Evolutionary conservation across 139 green algal genomes (phyloP), one percentile per base, ranked within the genome.

Genomic region (Parachlorella kessleri): DNA sequence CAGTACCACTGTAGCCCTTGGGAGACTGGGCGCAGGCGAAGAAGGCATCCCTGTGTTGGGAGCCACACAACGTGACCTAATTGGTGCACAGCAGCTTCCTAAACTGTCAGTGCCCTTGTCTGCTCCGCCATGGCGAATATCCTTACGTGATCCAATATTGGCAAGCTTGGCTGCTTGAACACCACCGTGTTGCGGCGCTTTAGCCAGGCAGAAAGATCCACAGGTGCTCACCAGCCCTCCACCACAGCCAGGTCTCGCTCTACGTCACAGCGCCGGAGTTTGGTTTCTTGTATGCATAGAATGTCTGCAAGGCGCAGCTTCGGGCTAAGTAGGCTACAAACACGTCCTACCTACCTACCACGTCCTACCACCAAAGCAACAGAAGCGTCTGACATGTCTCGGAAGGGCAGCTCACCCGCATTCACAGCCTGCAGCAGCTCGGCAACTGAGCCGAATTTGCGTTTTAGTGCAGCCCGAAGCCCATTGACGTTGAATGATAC

Each of bases 221-320:
- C 37, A n/a, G 66, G 24, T 39, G 48, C 26, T 18, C 78, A 93
- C 89, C 89, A 93, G 6, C 86, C 88, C 0, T 88, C 80, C 2
- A 80, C 82, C 24, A 91, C 18, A 9, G 84, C 86, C 37, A 94
- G 69, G 23, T 90, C 85, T 0, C 75, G 37, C 23, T 75, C 38
- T 0, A 94, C 67, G 14, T 94, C 88, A 8, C 26, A 39, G 3
- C 78, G 70, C 40, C 42, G 66, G 3, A 93, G 72, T 64, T 95
- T 95, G 3, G 85, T 91, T 30, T 95, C 91, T 59, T 95, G 89
- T 0, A 93, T 35, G 69, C 85, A 92, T 1, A 93, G 8, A 0
- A 93, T 78, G n/a, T 90, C 88, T 80, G 78, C 84, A 10, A 32
- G 42, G 0, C 0, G 32, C 23, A 70, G 41, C 1, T 18, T 10